Percentiles rank a stretch among this genome's conserved stretches.
phyloP scores from a whole-genome alignment of 1,139 yeast genomes.

The Waltiozyma sp. region DNA sequence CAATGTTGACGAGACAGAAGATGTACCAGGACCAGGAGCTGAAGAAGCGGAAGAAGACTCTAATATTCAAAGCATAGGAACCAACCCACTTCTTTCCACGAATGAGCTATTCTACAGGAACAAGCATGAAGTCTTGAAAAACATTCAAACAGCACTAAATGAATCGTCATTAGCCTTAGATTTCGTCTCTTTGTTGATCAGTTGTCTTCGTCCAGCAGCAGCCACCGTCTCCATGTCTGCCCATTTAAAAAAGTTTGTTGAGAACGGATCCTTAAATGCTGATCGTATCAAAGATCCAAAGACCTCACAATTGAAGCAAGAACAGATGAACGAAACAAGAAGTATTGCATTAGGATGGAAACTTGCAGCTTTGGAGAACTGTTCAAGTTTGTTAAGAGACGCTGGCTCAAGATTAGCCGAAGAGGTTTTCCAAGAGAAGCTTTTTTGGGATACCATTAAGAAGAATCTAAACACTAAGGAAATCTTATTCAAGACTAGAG shows the following conservation, averaged over 20 bases:
- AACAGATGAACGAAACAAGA: conserved; percentile 24
- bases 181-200: conserved; percentile 70
- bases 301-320: conserved; percentile 14
- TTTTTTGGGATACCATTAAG: conserved; percentile 55
- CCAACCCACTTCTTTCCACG: neutral
- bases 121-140: conserved; percentile 43
- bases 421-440: conserved; percentile 52
- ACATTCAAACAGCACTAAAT: conserved; percentile 63
- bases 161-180: conserved; percentile 85
- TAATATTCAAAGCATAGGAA: neutral
- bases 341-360: conserved; percentile 80
- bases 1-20: conserved; percentile 6
- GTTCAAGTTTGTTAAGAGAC: conserved; percentile 38
- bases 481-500: conserved; percentile 59
- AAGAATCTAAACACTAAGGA: conserved; percentile 46
- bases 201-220: conserved; percentile 76
- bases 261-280: conserved; percentile 70
- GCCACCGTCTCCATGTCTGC: conserved; percentile 88
- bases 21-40: conserved; percentile 10
- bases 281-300: conserved; percentile 33
- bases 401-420: conserved; percentile 41
- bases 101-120: conserved; percentile 44
- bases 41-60: neutral
- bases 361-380: conserved; percentile 49
- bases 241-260: conserved; percentile 64